phyloP scores from a whole-genome alignment of 352 stramenopile species.

The Pythium guiyangense region DNA sequence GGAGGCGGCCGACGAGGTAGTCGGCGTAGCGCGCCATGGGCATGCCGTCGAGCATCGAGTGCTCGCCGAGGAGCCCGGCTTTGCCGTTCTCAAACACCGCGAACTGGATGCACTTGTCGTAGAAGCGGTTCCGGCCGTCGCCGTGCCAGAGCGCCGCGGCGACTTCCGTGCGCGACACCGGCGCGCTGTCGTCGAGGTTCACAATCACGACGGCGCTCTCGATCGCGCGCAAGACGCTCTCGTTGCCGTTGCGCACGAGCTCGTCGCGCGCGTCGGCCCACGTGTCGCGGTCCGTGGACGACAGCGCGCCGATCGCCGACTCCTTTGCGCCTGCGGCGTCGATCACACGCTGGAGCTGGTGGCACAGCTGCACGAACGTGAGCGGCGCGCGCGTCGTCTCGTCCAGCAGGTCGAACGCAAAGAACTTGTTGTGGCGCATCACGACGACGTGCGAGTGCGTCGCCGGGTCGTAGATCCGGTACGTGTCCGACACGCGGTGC shows the following conservation, averaged over 20 bases:
- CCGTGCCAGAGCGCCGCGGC: conserved; percentile 70
- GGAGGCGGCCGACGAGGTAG: conserved; percentile 52
- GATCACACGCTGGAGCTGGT: conserved; percentile 51
- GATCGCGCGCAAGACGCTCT: conserved; percentile 42
- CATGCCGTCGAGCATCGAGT: conserved; percentile 90
- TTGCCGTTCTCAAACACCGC: conserved; percentile 95
- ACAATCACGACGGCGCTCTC: conserved; percentile 68
- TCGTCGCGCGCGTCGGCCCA: conserved; percentile 80
- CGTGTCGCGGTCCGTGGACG: conserved; percentile 57
- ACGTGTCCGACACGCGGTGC: conserved; percentile 57
- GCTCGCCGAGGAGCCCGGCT: conserved; percentile 91
- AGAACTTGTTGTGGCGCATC: conserved; percentile 81
- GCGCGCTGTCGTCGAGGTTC: conserved; percentile 61
- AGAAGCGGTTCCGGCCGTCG: conserved; percentile 93
- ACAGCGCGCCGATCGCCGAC: conserved; percentile 63
- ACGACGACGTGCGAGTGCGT: conserved; percentile 88
- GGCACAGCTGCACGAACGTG: conserved; percentile 52
- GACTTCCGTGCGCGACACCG: conserved; percentile 61
- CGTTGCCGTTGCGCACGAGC: conserved; percentile 61
- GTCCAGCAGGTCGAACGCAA: conserved; percentile 54
- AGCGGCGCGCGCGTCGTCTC: conserved; percentile 25
- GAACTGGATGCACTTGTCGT: conserved; percentile 97
- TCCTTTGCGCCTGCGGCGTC: conserved; percentile 39
- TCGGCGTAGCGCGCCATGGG: conserved; percentile 70
- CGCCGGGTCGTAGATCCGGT: conserved; percentile 89